Evolutionary conservation across 176 grass and related monocot genomes (phyloP), one percentile per base, ranked within the genome.

Genomic region (Musa schizocarpa): DNA sequence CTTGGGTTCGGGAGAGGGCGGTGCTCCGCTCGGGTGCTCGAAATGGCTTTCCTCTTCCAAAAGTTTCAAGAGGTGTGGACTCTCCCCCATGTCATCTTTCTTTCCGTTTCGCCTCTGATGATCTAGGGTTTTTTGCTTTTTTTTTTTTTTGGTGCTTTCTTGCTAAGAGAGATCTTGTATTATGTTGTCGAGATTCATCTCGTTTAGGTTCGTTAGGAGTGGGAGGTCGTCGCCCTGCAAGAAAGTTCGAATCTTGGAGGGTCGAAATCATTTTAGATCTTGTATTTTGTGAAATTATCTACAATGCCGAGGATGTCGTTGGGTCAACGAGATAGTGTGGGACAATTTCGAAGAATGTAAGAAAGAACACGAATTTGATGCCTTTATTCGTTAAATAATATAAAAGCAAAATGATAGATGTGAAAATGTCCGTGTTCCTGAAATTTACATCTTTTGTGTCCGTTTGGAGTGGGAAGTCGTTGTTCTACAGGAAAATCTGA

Each of bases 41-140:
- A 11, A 27, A 77, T 77, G 75, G 61, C 75, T n/a, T 77, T 77
- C 59, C 75, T 77, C 49, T 65, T 77, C 61, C 75, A 59, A 14
- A 77, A 77, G 25, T 77, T 77, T 65, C 59, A 65, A 11, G 75
- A 77, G 75, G 75, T 77, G 10, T 3, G 34, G 50, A 10, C 0
- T 23, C 8, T 59, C 12, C 23, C 27, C 53, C 14, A 8, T 9
- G n/a, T 23, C 34, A 43, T 73, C 52, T 13, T 54, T 19, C 50
- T 76, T 22, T n/a, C 22, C 55, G 9, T 11, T 9, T 52, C 20
- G 48, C 7, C 9, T 26, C 22, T 7, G 13, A 17, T 65, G 20
- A 23, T 51, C 12, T 50, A 52, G 75, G 48, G 25, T 17, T 59
- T 22, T 48, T 14, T 19, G 9, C 9, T 24, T 24, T 1, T 20